phyloP scores from a whole-genome alignment of 331 rosid genomes.

The Quercus lobata region DNA sequence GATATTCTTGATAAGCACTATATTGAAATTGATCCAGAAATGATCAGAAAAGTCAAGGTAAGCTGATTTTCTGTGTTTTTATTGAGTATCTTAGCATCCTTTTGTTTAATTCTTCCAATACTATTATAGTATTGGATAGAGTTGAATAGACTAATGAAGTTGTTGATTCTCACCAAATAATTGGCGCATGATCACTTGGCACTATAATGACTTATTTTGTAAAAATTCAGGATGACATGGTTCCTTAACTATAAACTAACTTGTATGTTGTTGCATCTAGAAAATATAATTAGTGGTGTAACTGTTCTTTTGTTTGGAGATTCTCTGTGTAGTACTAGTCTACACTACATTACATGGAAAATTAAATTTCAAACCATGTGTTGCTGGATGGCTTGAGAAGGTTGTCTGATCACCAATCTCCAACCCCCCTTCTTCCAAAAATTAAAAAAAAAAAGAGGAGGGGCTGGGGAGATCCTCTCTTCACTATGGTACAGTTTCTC shows the following conservation, averaged over 20 bases:
- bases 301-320: no score
- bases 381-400: background rate
- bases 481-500: background rate
- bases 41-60: conserved; percentile 78
- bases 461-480: no score
- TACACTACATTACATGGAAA: background rate
- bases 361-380: background rate
- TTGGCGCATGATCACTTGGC: no score
- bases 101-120: conserved; percentile 19
- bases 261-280: no score
- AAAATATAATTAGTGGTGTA: no score
- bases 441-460: no score
- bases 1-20: conserved; percentile 73
- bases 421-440: no score
- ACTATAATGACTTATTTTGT: no score
- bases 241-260: no score
- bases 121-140: background rate
- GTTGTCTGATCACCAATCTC: background rate
- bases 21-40: conserved; percentile 65
- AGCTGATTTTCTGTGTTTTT: conserved; percentile 7
- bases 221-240: no score
- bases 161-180: background rate
- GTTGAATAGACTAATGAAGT: background rate
- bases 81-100: conserved; percentile 2
- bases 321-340: no score